Base-by-base conservation (phyloP, 768 basidiomycete genomes). In the Phlegmacium glaucopus region DNA sequence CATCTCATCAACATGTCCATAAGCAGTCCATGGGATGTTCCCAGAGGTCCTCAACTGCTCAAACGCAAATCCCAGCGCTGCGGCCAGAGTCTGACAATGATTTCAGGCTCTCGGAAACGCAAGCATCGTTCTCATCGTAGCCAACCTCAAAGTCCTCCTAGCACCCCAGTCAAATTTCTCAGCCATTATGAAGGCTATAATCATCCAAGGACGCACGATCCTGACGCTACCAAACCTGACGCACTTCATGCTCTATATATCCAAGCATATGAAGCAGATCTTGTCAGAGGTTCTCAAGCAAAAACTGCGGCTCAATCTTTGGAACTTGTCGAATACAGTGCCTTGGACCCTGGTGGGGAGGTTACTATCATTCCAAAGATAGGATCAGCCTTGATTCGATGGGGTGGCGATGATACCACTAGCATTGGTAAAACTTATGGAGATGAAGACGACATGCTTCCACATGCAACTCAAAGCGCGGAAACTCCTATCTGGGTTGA, bases 221-320 rank as follows among this genome's bases (percentile, higher is more conserved):
- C 40, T 37, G 35, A 16, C 15, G 9, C 28, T 32, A 15, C 11
- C 39, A n/a, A 8, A 13, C 11, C 34, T 4, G 53, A 61, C 35
- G 49, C 55, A 2, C 45, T 59, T 9, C 48, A 47, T 26, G 50
- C 47, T 5, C 66, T 82, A 4, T 77, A 71, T 50, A 67, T 91
- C 28, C 80, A 83, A 54, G 91, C 87, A 0, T 76, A 90, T 60
- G 91, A 94, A 64, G 87, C 87, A 4, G 82, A 87, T 41, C 65
- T 94, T 16, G 61, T 83, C 4, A 76, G 76, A 13, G 81, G 84
- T 2, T 68, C 77, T 0, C 63, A 66, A 13, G 78, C 77, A 1
- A 53, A 51, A 4, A 51, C 62, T 8, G 69, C 76, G 1, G 72
- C 70, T 4, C 48, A 50, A 22, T 66, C 71, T n/a, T 60, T 75